phyloP scores from a whole-genome alignment of 129 eudicot species.

The Lactuca saligna region DNA sequence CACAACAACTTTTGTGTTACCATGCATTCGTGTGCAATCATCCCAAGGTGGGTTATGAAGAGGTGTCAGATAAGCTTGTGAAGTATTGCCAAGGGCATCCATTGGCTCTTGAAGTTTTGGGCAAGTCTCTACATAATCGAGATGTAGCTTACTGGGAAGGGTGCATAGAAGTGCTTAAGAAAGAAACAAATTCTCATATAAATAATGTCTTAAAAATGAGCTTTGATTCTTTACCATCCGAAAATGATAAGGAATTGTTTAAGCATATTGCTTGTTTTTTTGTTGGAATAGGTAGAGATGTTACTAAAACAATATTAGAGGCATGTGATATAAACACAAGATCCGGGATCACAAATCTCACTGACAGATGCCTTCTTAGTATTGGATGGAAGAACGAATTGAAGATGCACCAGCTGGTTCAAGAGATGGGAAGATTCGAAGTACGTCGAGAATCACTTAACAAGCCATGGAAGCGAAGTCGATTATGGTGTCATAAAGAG shows the following conservation, averaged over 20 bases:
- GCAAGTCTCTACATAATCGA: too few relatives aligned
- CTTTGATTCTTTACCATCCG: background rate
- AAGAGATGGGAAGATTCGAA: constrained; percentile 6
- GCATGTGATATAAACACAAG: constrained; percentile 6
- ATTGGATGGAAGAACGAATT: background rate
- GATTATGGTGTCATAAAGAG: background rate
- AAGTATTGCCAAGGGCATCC: too few relatives aligned
- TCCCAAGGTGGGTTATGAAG: too few relatives aligned
- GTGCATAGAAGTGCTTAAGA: too few relatives aligned
- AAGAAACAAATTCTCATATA: too few relatives aligned
- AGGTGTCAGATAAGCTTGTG: too few relatives aligned
- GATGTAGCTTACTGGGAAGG: too few relatives aligned
- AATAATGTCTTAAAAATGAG: background rate
- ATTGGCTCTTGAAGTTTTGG: too few relatives aligned
- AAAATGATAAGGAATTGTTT: background rate
- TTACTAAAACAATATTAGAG: background rate
- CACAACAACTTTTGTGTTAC: too few relatives aligned
- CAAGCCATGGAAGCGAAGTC: constrained; percentile 15
- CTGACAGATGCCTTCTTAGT: constrained; percentile 20
- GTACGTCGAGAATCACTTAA: constrained; percentile 14
- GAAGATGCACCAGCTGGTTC: background rate
- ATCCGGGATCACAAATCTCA: constrained; percentile 24
- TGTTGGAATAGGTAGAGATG: background rate
- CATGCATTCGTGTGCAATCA: too few relatives aligned
- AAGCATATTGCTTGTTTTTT: background rate